A percentile compares a stretch with the other conserved stretches of the same genome.
phyloP scores from a whole-genome alignment of 805 yeast genomes.

The Saturnispora galanensis region DNA sequence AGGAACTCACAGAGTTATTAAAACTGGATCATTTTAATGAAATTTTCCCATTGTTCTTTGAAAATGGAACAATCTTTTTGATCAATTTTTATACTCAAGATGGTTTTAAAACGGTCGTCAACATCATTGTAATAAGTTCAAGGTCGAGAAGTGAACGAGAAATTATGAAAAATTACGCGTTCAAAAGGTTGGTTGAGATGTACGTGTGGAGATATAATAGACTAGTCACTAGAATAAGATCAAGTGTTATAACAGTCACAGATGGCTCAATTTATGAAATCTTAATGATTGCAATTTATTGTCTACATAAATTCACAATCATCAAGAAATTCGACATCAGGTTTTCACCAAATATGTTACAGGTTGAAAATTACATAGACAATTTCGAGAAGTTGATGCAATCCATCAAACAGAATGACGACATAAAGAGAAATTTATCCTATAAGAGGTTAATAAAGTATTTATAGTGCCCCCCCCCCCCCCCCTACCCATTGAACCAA shows the following conservation, averaged over 20 bases:
- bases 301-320: slow-evolving; percentile 21
- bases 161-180: slow-evolving; percentile 20
- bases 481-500: not conserved
- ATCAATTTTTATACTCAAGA: slow-evolving; percentile 20
- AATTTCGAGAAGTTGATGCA: slow-evolving; percentile 24
- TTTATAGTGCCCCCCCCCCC: not conserved
- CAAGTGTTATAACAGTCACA: slow-evolving; percentile 15
- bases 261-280: slow-evolving; percentile 19
- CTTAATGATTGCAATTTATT: slow-evolving; percentile 20
- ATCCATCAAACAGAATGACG: slow-evolving; percentile 14
- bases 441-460: slow-evolving; percentile 7
- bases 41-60: slow-evolving; percentile 25
- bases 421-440: slow-evolving; percentile 10
- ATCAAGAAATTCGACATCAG: slow-evolving; percentile 17
- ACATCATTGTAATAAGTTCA: slow-evolving; percentile 21
- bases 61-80: slow-evolving; percentile 22
- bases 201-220: slow-evolving; percentile 24
- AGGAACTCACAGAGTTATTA: slow-evolving; percentile 20
- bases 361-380: slow-evolving; percentile 21
- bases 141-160: slow-evolving; percentile 21
- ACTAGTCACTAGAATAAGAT: slow-evolving; percentile 18
- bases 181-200: slow-evolving; percentile 24
- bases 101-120: slow-evolving; percentile 12
- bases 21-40: slow-evolving; percentile 22
- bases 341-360: slow-evolving; percentile 15